These are phyloP conservation scores for Lagenaria siceraria DNA, from an alignment of 306 rosid species.

Conservation along the genomic window DNA sequence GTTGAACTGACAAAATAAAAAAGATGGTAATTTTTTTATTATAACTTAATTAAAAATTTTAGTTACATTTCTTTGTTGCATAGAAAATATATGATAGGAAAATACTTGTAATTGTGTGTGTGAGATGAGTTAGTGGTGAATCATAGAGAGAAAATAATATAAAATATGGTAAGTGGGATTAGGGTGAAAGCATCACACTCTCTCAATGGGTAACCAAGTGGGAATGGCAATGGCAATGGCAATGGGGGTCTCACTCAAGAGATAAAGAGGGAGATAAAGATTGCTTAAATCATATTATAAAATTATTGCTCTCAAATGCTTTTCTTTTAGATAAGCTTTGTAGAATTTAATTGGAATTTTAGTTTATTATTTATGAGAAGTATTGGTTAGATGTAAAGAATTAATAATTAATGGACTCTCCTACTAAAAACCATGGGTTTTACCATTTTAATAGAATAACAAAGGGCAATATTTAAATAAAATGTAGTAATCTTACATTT, in stretches of 20 bases:
- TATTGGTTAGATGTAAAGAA: neutral
- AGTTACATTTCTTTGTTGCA: no score
- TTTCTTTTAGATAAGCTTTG: neutral
- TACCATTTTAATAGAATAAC: no score
- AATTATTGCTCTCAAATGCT: neutral
- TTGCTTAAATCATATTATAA: neutral
- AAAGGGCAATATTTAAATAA: no score
- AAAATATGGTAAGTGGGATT: neutral
- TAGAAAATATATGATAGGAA: no score
- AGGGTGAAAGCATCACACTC: neutral
- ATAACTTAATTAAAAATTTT: no score
- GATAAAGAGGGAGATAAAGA: neutral
- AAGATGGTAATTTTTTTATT: no score
- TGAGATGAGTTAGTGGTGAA: neutral
- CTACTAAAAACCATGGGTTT: no score
- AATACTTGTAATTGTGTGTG: neutral
- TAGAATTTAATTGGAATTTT: neutral
- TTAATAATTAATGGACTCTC: no score
- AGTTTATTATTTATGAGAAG: neutral
- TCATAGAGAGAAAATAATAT: neutral
- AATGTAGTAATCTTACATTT: no score
- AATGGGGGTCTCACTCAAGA: neutral
- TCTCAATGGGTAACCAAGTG: neutral
- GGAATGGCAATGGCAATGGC: neutral
- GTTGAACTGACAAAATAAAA: no score